Base-by-base conservation (phyloP, 176 grass and related monocot species). In the Aegilops tauschii region DNA sequence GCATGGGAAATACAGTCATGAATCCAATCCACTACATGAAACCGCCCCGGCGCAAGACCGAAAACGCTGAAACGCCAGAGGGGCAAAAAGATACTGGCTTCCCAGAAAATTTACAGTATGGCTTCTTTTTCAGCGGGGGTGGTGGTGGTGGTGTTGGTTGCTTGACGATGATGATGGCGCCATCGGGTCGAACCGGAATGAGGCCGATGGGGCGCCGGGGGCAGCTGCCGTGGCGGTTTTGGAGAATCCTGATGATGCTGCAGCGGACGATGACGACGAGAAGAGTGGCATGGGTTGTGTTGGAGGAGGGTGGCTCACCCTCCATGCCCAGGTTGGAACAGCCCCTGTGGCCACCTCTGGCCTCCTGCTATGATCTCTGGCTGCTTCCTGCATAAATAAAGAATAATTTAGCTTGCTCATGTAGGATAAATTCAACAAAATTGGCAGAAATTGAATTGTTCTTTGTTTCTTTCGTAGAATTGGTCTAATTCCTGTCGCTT, bases 211-310 rank as follows among this genome's bases (percentile, higher is more conserved):
- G 61, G 70, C 9, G 73, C 70, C 12, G 35, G 61, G 81, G 59
- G 93, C 85, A 90, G 86, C 89, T 77, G 86, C 68, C 39, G 17
- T 34, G 66, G 86, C 50, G 64, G 75, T 37, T n/a, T 69, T 95
- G 72, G 96, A 96, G 93, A 98, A 98, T 98, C 97, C 92, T 96
- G 94, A 96, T 96, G 92, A 94, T 98, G 92, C 97, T 94, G 97
- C 97, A 83, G 90, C 37, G 34, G 94, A 90, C n/a, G 83, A 82
- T 61, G 85, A 79, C 5, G 83, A 87, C 35, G 90, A 88, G 86
- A 88, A 88, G 39, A 78, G 64, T 25, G 71, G 70, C 64, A 91
- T 71, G 20, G 86, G 85, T 30, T 68, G 30, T 17, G 62, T 21
- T 9, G 62, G 63, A 63, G 77, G 78, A 71, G 82, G 25, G 32